Conservation (phyloP, 2,329 filamentous ascomycete species). For the Talaromyces sp. region DNA sequence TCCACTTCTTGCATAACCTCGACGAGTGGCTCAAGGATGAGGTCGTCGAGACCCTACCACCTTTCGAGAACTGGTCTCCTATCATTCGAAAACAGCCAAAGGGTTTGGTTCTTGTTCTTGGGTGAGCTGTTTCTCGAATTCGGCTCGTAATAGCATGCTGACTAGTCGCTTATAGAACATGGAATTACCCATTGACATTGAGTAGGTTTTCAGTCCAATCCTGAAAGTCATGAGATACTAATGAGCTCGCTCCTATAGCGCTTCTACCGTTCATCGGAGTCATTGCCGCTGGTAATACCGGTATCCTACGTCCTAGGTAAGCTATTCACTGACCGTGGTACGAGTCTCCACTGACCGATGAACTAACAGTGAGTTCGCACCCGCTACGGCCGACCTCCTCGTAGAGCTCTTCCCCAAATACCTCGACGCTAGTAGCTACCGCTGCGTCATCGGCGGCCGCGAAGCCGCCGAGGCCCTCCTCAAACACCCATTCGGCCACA, state of each 20-base stretch:
- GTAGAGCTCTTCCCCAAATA: constrained; percentile 13
- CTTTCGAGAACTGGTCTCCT: constrained; percentile 15
- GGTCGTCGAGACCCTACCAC: constrained; percentile 7
- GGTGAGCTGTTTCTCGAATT: not conserved
- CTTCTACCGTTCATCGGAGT: constrained; percentile 10
- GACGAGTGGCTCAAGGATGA: constrained; percentile 16
- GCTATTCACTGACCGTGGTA: not conserved
- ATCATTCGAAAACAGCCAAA: constrained; percentile 12
- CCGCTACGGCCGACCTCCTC: constrained; percentile 8
- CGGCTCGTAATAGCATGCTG: not conserved
- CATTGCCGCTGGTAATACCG: constrained; percentile 12
- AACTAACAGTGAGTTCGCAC: constrained; percentile 9
- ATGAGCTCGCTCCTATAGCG: not conserved
- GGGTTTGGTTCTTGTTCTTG: constrained; percentile 5
- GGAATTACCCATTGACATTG: constrained; percentile 14
- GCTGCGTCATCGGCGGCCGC: constrained; percentile 7
- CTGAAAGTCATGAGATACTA: not conserved
- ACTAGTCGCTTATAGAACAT: not conserved
- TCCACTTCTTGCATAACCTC: constrained; percentile 11
- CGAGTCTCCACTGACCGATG: not conserved
- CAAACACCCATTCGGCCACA: constrained; percentile 9
- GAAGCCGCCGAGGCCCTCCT: constrained; percentile 7
- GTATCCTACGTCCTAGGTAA: constrained; percentile 13
- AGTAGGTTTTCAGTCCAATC: not conserved
- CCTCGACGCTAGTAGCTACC: constrained; percentile 6